phyloP scores from a whole-genome alignment of 768 basidiomycete genomes.

The Chalciporus piperatus region DNA sequence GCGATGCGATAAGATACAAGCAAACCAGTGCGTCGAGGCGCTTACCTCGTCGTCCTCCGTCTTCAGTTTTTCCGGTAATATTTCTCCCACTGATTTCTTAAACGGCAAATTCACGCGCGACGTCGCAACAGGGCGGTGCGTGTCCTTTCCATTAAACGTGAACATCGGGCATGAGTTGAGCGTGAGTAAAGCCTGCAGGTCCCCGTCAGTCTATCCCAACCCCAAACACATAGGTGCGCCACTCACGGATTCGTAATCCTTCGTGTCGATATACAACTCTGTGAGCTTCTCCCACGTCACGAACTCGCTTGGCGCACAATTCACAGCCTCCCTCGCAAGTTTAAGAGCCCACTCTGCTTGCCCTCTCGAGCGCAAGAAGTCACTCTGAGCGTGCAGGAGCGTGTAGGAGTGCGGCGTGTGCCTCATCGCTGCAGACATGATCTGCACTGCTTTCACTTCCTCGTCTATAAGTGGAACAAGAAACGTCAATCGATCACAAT shows the following conservation, averaged over 20 bases:
- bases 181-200: conserved; percentile 69
- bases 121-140: conserved; percentile 80
- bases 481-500: neutral
- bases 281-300: conserved; percentile 99
- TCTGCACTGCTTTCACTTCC: conserved; percentile 96
- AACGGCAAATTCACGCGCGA: conserved; percentile 83
- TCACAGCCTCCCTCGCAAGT: conserved; percentile 91
- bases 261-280: conserved; percentile 88
- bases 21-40: neutral
- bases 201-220: neutral
- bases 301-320: conserved; percentile 97
- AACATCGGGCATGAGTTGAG: conserved; percentile 99
- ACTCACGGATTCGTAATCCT: conserved; percentile 71
- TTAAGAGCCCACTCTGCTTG: conserved; percentile 87
- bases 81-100: conserved; percentile 81
- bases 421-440: conserved; percentile 81
- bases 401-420: conserved; percentile 91
- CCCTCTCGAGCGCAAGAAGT: conserved; percentile 86
- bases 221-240: neutral
- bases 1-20: neutral
- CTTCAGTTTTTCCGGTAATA: conserved; percentile 80
- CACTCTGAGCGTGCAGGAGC: conserved; percentile 90
- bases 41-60: conserved; percentile 82
- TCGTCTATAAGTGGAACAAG: conserved; percentile 61
- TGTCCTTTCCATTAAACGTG: conserved; percentile 95